phyloP scores from a whole-genome alignment of 257 asterid species.

The Osmanthus fragrans region DNA sequence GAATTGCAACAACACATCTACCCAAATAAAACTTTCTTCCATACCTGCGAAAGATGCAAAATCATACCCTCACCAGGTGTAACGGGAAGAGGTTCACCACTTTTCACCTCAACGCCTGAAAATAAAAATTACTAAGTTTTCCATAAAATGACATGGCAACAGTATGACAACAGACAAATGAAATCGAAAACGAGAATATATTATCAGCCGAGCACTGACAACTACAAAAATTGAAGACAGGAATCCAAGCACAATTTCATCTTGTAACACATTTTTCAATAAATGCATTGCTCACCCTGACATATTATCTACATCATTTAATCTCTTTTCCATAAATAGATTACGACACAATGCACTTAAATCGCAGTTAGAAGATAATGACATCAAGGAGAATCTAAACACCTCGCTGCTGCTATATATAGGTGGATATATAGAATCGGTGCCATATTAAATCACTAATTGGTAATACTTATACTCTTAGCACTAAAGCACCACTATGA shows the following conservation, averaged over 20 bases:
- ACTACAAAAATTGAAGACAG: not conserved
- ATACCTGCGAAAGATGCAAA: conserved; percentile 83
- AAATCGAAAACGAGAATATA: not conserved
- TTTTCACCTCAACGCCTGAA: conserved; percentile 70
- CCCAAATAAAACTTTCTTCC: not conserved
- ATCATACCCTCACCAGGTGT: conserved; percentile 49
- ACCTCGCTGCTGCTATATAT: not conserved
- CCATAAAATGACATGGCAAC: not conserved
- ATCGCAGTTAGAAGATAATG: not conserved
- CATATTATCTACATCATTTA: not conserved
- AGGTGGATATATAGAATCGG: not conserved
- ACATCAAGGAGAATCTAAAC: not conserved
- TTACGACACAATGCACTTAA: not conserved
- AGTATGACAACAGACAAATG: not conserved
- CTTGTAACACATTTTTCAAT: not conserved
- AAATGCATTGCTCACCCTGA: not conserved
- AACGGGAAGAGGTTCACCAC: conserved; percentile 55
- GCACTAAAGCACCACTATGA: not conserved
- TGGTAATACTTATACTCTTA: not conserved
- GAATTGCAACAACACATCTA: not conserved
- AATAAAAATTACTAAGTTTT: not conserved
- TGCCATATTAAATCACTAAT: not conserved
- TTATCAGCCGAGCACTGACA: not conserved
- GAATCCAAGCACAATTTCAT: not conserved
- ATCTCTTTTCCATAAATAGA: not conserved